Base-by-base conservation (phyloP, 2,329 filamentous ascomycete species). In the Thelonectria rubi region DNA sequence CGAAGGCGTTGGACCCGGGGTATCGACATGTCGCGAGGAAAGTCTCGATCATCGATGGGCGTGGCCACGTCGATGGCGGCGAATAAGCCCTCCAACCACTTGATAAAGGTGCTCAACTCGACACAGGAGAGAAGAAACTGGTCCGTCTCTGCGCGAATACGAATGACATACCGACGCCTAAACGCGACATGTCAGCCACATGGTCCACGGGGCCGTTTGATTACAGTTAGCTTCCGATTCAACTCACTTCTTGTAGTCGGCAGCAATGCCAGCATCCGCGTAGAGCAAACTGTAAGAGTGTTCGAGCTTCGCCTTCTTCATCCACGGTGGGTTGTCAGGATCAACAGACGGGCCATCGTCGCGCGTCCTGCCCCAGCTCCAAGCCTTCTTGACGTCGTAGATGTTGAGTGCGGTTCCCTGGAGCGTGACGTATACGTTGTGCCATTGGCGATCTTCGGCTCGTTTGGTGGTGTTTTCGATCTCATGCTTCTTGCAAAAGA, bases 61-160 rank as follows among this genome's bases (percentile, higher is more conserved):
- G 85, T 81, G 12, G 90, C 86, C 18, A 93, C 85, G 70, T 92
- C 88, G 62, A 93, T 90, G 48, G 88, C 90, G n/a, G 89, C 88
- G 69, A 89, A 91, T 10, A 92, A 78, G 3, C 81, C 81, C 70
- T 92, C 88, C 2, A 92, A 78, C 88, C 91, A 91, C 51, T 83
- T 82, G 63, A 91, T 82, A 73, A 92, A 90, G 1, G 82, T 86
- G 58, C 87, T 84, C 55, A 91, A 80, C 52, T 87, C 84, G 54
- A 86, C 78, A 65, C 89, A 89, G 2, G 88, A 88, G 8, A 93
- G 77, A 18, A 93, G 77, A 61, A 93, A 88, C 71, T 93, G 91
- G 67, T 93, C 89, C 2, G 87, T 87, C 75, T 93, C 91, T 32
- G 88, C 84, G 26, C 91, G 84, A 61, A 93, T 73, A n/a, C 91